These are phyloP conservation scores for Parmelia sp. DNA, from an alignment of 495 filamentous ascomycete species.

Conservation along the genomic window DNA sequence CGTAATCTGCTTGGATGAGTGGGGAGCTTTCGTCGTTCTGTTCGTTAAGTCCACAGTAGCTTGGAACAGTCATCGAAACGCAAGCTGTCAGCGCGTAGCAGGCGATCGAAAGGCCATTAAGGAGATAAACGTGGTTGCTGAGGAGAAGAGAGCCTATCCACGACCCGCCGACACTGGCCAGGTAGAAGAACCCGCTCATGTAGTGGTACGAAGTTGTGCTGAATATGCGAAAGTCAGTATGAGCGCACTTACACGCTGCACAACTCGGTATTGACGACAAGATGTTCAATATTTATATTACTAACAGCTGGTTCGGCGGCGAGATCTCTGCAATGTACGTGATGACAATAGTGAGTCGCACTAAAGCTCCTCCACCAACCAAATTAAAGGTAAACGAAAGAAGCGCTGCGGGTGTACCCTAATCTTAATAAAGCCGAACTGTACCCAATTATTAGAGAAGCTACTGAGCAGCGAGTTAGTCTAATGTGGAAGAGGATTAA, in stretches of 20 bases:
- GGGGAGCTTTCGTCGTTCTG: no score
- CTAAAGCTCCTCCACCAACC: no score
- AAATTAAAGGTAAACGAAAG: no score
- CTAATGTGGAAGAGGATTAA: no score
- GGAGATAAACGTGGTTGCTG: conserved; percentile 22
- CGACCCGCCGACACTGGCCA: conserved; percentile 21
- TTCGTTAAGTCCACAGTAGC: neutral
- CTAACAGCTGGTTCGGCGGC: no score
- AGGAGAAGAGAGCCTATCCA: conserved; percentile 20
- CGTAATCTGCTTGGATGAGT: no score
- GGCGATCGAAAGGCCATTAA: conserved; percentile 14
- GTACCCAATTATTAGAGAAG: no score
- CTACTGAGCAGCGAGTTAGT: no score
- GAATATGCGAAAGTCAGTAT: neutral
- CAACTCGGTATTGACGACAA: neutral
- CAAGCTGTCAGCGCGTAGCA: conserved; percentile 15
- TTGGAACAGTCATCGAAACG: conserved; percentile 16
- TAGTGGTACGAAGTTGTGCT: conserved; percentile 23
- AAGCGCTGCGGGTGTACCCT: no score
- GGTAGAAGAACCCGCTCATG: conserved; percentile 16
- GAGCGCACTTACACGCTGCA: conserved; percentile 3
- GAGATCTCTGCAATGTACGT: no score
- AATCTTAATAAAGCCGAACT: no score
- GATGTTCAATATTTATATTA: neutral
- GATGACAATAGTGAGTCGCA: no score